Evolutionary conservation across 768 basidiomycete species (phyloP).

Genomic region (Nidularia pulvinata): DNA sequence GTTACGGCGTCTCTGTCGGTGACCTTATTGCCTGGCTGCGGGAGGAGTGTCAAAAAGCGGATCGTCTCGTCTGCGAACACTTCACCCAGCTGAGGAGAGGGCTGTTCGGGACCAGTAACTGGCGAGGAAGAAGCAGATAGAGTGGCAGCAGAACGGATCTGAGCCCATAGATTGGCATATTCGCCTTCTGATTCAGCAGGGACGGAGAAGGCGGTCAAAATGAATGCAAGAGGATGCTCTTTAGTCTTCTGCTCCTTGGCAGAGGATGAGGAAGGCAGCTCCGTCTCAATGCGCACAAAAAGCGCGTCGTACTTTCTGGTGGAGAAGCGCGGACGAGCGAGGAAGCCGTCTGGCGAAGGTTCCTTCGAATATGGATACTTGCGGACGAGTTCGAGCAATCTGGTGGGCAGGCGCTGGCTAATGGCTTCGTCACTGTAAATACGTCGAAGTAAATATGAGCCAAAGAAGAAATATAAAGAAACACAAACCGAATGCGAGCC

Average conservation of each 20-base stretch:
- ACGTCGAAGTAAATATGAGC: not conserved
- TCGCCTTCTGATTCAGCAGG: no score
- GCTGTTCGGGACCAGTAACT: no score
- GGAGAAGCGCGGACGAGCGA: constrained; percentile 67
- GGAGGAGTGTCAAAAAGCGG: constrained; percentile 47
- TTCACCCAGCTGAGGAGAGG: no score
- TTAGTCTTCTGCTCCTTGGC: no score
- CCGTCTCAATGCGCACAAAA: constrained; percentile 63
- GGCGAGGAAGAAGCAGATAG: no score
- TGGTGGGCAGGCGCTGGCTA: constrained; percentile 59
- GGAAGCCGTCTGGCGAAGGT: constrained; percentile 35
- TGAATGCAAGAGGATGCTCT: no score
- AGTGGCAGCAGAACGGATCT: no score
- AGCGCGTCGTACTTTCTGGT: constrained; percentile 66
- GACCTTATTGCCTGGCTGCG: constrained; percentile 29
- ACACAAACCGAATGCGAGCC: constrained; percentile 61
- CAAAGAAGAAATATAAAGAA: not conserved
- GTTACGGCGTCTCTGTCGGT: constrained; percentile 22
- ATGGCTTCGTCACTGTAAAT: constrained; percentile 54
- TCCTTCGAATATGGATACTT: constrained; percentile 61
- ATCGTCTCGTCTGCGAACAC: constrained; percentile 75
- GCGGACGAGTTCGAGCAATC: constrained; percentile 68
- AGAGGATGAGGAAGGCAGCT: constrained; percentile 43
- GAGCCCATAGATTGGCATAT: no score
- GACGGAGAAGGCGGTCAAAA: no score